phyloP scores from a whole-genome alignment of 2,329 filamentous ascomycete genomes.

The Gaeumannomyces tritici region DNA sequence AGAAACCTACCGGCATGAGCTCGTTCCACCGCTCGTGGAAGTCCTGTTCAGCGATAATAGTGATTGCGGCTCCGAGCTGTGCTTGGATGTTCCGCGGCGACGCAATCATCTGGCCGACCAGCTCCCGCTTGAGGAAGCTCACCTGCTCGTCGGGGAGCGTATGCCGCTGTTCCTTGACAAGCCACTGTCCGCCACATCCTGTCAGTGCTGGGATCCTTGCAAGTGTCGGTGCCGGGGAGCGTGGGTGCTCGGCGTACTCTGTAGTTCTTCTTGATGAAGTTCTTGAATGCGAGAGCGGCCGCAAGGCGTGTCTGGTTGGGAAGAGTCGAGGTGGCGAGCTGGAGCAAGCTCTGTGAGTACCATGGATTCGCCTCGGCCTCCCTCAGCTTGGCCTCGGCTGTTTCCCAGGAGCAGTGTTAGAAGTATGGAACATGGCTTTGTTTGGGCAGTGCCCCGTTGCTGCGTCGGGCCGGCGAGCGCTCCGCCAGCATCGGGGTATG shows the following conservation, averaged over 20 bases:
- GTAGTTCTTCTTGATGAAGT: slow-evolving; percentile 93
- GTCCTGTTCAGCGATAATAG: slow-evolving; percentile 94
- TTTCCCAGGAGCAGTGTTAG: slow-evolving; percentile 6
- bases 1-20: slow-evolving; percentile 62
- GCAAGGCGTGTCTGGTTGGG: slow-evolving; percentile 74
- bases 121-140: slow-evolving; percentile 80
- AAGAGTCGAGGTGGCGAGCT: slow-evolving; percentile 74
- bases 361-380: slow-evolving; percentile 72
- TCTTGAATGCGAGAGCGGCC: slow-evolving; percentile 93
- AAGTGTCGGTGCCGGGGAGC: neutral
- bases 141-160: slow-evolving; percentile 80
- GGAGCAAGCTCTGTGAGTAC: slow-evolving; percentile 81
- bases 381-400: slow-evolving; percentile 76
- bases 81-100: slow-evolving; percentile 81
- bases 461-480: too few relatives aligned
- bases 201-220: neutral
- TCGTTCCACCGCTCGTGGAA: slow-evolving; percentile 96
- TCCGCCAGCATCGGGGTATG: neutral
- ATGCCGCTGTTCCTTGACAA: slow-evolving; percentile 35
- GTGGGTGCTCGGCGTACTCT: slow-evolving; percentile 42
- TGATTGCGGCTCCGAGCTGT: slow-evolving; percentile 93
- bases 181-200: neutral
- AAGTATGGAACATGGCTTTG: neutral
- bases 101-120: slow-evolving; percentile 93
- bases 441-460: neutral